A percentile compares a stretch with the other conserved stretches of the same genome.
These are phyloP conservation scores for Fusarium transvaalense DNA, from an alignment of 2,329 filamentous ascomycete species.

Conservation along the genomic window DNA sequence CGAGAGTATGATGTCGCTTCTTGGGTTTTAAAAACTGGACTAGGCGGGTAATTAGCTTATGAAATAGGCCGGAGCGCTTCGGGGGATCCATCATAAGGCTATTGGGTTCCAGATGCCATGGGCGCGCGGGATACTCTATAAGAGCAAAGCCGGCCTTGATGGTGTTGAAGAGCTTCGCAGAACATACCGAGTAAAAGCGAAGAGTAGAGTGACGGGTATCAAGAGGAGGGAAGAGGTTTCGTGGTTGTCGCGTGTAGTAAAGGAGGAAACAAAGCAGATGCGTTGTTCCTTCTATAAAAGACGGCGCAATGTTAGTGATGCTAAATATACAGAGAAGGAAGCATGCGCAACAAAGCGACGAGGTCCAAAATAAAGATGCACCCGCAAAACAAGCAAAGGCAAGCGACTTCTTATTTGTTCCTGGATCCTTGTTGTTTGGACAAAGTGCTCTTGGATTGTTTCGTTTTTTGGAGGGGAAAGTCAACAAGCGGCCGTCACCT, in stretches of 20 bases:
- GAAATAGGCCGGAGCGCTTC: constrained; percentile 44
- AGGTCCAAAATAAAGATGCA: constrained; percentile 26
- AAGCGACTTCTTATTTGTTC: constrained; percentile 23
- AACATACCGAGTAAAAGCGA: constrained; percentile 36
- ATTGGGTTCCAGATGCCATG: constrained; percentile 23
- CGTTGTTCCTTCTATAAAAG: constrained; percentile 45
- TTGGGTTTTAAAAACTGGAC: constrained; percentile 44
- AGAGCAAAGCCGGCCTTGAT: constrained; percentile 5
- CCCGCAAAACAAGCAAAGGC: constrained; percentile 16
- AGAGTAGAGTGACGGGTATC: constrained; percentile 35
- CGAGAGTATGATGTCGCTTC: constrained; percentile 27
- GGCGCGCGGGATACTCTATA: constrained; percentile 14
- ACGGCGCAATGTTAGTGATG: constrained; percentile 39
- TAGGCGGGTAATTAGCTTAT: constrained; percentile 52
- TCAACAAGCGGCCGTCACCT: constrained; percentile 49
- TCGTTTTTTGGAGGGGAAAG: constrained; percentile 46
- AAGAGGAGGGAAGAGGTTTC: constrained; percentile 26
- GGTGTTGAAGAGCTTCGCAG: not conserved
- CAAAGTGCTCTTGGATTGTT: constrained; percentile 31
- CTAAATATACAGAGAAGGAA: constrained; percentile 30
- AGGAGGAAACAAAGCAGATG: constrained; percentile 46
- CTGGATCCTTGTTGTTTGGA: constrained; percentile 45
- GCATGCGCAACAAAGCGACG: constrained; percentile 26
- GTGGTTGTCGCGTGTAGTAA: constrained; percentile 36
- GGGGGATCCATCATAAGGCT: constrained; percentile 42